Base-by-base conservation (phyloP, 257 asterid species). In the Lithospermum erythrorhizon region DNA sequence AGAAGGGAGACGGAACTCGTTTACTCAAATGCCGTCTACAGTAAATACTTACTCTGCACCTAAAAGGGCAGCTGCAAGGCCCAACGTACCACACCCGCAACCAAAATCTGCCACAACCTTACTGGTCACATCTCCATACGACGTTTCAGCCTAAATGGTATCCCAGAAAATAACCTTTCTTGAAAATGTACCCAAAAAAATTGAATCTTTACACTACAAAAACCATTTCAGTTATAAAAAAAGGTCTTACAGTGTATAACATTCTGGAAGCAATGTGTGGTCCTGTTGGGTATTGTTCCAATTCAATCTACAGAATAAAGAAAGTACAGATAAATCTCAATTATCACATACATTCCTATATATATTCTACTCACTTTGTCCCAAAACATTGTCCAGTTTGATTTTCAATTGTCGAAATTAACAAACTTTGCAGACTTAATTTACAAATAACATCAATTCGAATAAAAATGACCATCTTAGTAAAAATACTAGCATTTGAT, bases 101-200 rank as follows among this genome's bases (percentile, higher is more conserved):
- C 98, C 98, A 73, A 91, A 88, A 83, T 91, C 98, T 8, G 95
- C 97, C 55, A 91, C 98, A 60, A 86, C 94, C 69, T 88, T 91
- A 75, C 73, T 72, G 20, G 75, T 72, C 69, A 91, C 89, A 78
- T 91, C 97, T 74, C 85, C 98, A 70, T 69, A 91, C 23, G 95
- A 88, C 63, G 27, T 56, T 56, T 56, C 60, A 21, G 49, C 45
- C 48, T 51, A 64, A 17, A 49, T 49, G 32, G 53, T 21, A 22
- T 7, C 8, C 10, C 2, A 55, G 8, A 61, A 53, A 53, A 23
- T 27, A 20, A 58, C 25, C 16, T 19, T 52, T 17, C 41, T 24
- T 19, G 45, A 56, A 49, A 56, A 37, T 9, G n/a, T 41, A 27
- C 48, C 37, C 30, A 35, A 55, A 25, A 47, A 21, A 57, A 62